Percentiles rank a stretch among this genome's conserved stretches.
These are phyloP conservation scores for Zychaea mexicana DNA, from an alignment of 371 early-diverging fungal species.

Conservation along the genomic window DNA sequence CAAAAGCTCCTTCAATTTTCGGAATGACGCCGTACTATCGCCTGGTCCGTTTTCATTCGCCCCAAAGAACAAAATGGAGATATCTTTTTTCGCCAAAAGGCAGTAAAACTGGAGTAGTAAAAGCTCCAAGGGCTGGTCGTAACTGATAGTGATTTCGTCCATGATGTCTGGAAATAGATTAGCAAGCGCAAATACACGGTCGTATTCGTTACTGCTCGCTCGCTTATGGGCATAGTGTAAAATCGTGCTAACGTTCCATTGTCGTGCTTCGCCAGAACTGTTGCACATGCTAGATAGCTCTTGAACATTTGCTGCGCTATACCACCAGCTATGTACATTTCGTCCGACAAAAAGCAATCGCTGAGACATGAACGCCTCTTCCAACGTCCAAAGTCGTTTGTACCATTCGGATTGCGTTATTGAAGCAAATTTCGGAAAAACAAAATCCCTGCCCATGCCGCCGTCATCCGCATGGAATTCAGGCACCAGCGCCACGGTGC, in stretches of 20 bases:
- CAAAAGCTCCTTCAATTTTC: background rate
- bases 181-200: background rate
- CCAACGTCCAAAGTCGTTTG: background rate
- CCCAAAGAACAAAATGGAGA: background rate
- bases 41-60: background rate
- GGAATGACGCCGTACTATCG: background rate
- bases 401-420: background rate
- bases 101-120: background rate
- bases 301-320: background rate
- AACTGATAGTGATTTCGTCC: background rate
- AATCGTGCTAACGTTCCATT: background rate
- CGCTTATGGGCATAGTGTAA: background rate
- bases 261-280: background rate
- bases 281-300: background rate
- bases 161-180: background rate
- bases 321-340: background rate
- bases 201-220: background rate
- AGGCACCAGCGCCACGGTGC: background rate
- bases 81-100: background rate
- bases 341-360: background rate
- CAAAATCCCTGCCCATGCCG: background rate
- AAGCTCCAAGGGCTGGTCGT: background rate
- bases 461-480: background rate
- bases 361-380: background rate
- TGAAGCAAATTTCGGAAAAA: background rate